Conservation (phyloP, 1,284 basidiomycete species). For the Malassezia brasiliensis region DNA sequence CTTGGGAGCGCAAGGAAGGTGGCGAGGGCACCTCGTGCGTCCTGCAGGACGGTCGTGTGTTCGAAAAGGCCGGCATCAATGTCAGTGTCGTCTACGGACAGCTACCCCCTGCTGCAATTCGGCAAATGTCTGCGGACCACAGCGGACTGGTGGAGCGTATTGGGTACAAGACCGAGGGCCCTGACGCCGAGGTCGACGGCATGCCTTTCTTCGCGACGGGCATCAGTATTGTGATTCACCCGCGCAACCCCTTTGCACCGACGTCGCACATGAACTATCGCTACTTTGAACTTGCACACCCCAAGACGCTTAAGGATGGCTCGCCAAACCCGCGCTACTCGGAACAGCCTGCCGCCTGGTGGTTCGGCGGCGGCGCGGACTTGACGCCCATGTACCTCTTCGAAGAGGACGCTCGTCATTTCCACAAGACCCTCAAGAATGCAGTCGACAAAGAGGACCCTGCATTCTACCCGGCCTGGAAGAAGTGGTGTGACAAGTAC, state of each 20-base stretch:
- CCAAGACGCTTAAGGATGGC: slow-evolving; percentile 41
- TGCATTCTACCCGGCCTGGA: slow-evolving; percentile 69
- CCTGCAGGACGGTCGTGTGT: slow-evolving; percentile 62
- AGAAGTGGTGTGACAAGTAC: slow-evolving; percentile 95
- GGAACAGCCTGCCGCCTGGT: slow-evolving; percentile 64
- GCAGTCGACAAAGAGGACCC: slow-evolving; percentile 67
- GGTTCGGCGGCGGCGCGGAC: slow-evolving; percentile 97
- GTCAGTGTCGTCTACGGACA: slow-evolving; percentile 82
- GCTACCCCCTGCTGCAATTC: slow-evolving; percentile 76
- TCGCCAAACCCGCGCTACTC: slow-evolving; percentile 41
- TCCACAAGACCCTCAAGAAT: slow-evolving; percentile 68
- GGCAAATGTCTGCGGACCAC: slow-evolving; percentile 90
- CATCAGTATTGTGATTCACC: slow-evolving; percentile 83
- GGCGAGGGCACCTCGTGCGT: slow-evolving; percentile 82
- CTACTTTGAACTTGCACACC: slow-evolving; percentile 67
- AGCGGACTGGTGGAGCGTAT: slow-evolving; percentile 51
- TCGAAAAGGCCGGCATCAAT: slow-evolving; percentile 96
- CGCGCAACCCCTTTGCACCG: slow-evolving; percentile 63
- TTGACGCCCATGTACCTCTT: slow-evolving; percentile 89
- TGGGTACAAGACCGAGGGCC: slow-evolving; percentile 35
- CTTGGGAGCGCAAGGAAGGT: slow-evolving; percentile 73
- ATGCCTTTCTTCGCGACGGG: slow-evolving; percentile 91
- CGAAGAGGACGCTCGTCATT: slow-evolving; percentile 74
- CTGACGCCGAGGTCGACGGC: slow-evolving; percentile 55
- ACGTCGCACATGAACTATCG: slow-evolving; percentile 97